These are phyloP conservation scores for Eucalyptus decipiens DNA, from an alignment of 345 rosid species.

Conservation along the genomic window DNA sequence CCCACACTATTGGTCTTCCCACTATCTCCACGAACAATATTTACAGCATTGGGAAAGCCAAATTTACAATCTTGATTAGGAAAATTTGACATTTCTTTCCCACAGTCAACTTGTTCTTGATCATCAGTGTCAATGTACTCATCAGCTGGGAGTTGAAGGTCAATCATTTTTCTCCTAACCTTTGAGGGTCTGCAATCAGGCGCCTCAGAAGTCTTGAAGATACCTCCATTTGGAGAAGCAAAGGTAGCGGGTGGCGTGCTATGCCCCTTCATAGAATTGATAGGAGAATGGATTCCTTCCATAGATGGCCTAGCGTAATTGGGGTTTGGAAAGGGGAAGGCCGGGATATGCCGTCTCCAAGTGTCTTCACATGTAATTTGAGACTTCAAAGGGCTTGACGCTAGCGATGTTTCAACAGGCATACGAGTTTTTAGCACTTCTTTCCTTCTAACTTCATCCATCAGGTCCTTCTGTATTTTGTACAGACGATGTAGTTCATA, in stretches of 20 bases:
- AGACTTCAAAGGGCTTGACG: conserved; percentile 51
- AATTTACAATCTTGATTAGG: conserved; percentile 28
- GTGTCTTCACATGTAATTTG: conserved; percentile 47
- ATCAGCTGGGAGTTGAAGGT: conserved; percentile 89
- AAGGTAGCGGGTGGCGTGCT: conserved; percentile 33
- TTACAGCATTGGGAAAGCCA: conserved; percentile 17
- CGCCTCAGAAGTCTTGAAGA: conserved; percentile 47
- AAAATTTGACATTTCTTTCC: conserved; percentile 25
- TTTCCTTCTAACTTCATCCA: conserved; percentile 56
- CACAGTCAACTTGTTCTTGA: conserved; percentile 12
- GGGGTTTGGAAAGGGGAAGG: conserved; percentile 44
- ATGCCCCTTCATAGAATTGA: conserved; percentile 45
- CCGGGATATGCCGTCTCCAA: conserved; percentile 48
- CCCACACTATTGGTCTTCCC: conserved; percentile 9
- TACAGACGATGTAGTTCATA: conserved; percentile 65
- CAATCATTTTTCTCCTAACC: conserved; percentile 67
- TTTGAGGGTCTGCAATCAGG: conserved; percentile 63
- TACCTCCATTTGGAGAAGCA: conserved; percentile 38
- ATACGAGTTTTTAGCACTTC: conserved; percentile 21
- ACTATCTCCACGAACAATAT: not conserved
- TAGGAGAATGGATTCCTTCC: conserved; percentile 42
- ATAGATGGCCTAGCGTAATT: conserved; percentile 28
- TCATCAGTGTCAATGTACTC: conserved; percentile 60
- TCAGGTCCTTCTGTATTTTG: conserved; percentile 53
- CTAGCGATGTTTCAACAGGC: conserved; percentile 33